These are phyloP conservation scores for Exsudoporus floridanus DNA, from an alignment of 1,284 basidiomycete genomes.

Conservation along the genomic window DNA sequence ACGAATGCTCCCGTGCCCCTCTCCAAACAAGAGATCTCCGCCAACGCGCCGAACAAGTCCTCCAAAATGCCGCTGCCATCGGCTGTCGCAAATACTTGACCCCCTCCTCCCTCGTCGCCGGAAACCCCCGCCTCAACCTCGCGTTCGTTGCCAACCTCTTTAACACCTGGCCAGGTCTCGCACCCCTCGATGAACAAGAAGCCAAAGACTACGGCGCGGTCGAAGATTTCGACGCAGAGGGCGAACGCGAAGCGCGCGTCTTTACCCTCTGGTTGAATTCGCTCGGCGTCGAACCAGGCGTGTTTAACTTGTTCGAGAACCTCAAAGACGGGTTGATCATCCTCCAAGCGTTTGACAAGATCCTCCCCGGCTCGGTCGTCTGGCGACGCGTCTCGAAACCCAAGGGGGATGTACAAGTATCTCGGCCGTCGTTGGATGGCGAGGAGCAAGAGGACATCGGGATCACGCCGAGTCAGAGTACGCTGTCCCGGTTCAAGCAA, in stretches of 20 bases:
- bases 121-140: slow-evolving; percentile 97
- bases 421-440: slow-evolving; percentile 40
- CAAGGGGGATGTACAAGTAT: slow-evolving; percentile 59
- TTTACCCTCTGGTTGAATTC: slow-evolving; percentile 99
- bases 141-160: slow-evolving; percentile 99
- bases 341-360: slow-evolving; percentile 95
- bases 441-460: slow-evolving; percentile 77
- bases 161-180: slow-evolving; percentile 95
- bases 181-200: slow-evolving; percentile 88
- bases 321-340: slow-evolving; percentile 89
- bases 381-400: slow-evolving; percentile 96
- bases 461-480: slow-evolving; percentile 76
- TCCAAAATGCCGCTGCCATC: slow-evolving; percentile 92
- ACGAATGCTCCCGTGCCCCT: slow-evolving; percentile 90
- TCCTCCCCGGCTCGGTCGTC: slow-evolving; percentile 87
- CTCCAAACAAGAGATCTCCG: slow-evolving; percentile 84
- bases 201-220: slow-evolving; percentile 81
- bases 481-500: slow-evolving; percentile 91
- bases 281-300: slow-evolving; percentile 91
- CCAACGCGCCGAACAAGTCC: slow-evolving; percentile 86
- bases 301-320: slow-evolving; percentile 97
- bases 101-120: slow-evolving; percentile 84
- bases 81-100: slow-evolving; percentile 97
- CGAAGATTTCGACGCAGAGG: slow-evolving; percentile 98
- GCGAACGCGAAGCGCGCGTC: slow-evolving; percentile 95